Evolutionary conservation across 495 filamentous ascomycete genomes (phyloP).

Genomic region (Penicillium desertorum): DNA sequence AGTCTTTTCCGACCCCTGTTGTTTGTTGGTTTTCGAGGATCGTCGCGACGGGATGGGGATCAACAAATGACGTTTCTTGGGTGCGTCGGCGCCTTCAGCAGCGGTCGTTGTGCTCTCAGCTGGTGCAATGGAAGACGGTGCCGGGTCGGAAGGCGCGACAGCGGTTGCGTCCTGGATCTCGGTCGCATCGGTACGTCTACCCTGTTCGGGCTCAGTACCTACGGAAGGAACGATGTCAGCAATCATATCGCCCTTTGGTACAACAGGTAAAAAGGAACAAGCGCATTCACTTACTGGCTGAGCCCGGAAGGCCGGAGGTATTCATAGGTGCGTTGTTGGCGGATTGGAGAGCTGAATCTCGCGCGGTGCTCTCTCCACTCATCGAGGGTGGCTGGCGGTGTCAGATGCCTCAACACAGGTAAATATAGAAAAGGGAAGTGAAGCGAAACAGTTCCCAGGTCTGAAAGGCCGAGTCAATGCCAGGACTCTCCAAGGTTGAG

Average conservation of each 20-base stretch:
- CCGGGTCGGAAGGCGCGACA: constrained; percentile 27
- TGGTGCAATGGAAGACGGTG: constrained; percentile 25
- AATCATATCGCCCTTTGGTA: constrained; percentile 2
- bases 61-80: constrained; percentile 60
- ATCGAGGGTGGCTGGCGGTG: constrained; percentile 33
- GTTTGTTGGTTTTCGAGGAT: constrained; percentile 62
- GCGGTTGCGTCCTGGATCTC: constrained; percentile 27
- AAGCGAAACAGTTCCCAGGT: constrained; percentile 8
- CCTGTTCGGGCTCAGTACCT: constrained; percentile 37
- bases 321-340: constrained; percentile 41
- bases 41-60: constrained; percentile 65
- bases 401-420: constrained; percentile 15
- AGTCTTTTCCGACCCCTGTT: constrained; percentile 61
- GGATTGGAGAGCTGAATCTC: constrained; percentile 35
- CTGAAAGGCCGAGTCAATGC: constrained; percentile 9
- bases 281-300: constrained; percentile 22
- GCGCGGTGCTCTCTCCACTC: constrained; percentile 37
- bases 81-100: constrained; percentile 22
- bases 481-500: constrained; percentile 13
- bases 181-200: constrained; percentile 28
- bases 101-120: constrained; percentile 9
- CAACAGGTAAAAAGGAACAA: neutral
- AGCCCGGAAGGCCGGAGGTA: constrained; percentile 30
- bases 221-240: constrained; percentile 17
- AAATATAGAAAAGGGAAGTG: constrained; percentile 9